Base-by-base conservation (phyloP, 2,329 filamentous ascomycete species). In the Gremmenia infestans region DNA sequence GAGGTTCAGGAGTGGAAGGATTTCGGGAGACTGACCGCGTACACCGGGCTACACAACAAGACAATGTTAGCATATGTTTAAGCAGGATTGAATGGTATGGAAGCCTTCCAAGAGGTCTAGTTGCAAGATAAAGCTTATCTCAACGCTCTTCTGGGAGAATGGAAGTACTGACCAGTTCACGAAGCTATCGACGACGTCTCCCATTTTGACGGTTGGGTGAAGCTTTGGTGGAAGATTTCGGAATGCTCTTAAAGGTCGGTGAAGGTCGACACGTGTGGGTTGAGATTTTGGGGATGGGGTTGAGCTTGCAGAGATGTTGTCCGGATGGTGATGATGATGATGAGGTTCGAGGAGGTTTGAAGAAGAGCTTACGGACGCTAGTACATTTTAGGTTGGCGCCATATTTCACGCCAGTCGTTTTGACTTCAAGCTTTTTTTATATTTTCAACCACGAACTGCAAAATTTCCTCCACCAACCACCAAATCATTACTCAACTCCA, bases 11-110 rank as follows among this genome's bases (percentile, higher is more conserved):
- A 50, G 57, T 55, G 59, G 57, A 64, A 60, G 63, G 39, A 53
- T 40, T 28, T 53, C 50, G 63, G 54, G 23, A 56, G 71, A 96
- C 93, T 91, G 85, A 97, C 94, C 83, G 94, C 91, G 81, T 97
- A 99, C 72, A 96, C 93, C 79, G 93, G 93, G 81, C 93, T 99
- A 70, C 62, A 72, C 50, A 56, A 56, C 61, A 63, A 28, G 12
- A 17, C 60, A 22, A 55, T 53, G 72, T 84, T 73, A 83, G 81
- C 73, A 74, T 47, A 53, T 53, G 57, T 28, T 56, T 46, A 42
- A 39, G 52, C 51, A 48, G 36, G 15, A 42, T 15, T 25, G 43
- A 51, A 39, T 50, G 45, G 46, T 37, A 51, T 46, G 28, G 25
- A 32, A 23, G 19, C 14, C 17, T 32, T 23, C 23, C 23, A 28